Percentiles rank a stretch among this genome's conserved stretches.
These are phyloP conservation scores for Penicillium cataractarum DNA, from an alignment of 495 filamentous ascomycete species.

Conservation along the genomic window DNA sequence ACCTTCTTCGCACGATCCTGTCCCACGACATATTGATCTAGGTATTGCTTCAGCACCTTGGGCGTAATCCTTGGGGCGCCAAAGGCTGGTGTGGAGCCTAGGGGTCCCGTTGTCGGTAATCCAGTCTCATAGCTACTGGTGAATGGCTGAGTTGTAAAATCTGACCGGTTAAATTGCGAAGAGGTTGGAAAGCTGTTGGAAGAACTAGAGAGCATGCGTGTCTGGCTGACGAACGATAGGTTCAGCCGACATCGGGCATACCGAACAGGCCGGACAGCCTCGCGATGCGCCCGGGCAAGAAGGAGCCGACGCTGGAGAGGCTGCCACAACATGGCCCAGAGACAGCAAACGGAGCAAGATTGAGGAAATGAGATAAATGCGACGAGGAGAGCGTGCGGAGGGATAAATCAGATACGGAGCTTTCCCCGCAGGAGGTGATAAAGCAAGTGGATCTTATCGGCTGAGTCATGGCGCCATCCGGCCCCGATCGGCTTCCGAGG, in stretches of 20 bases:
- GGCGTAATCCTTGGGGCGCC: conserved; percentile 80
- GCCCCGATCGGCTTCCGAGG: background rate
- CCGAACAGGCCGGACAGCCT: conserved; percentile 18
- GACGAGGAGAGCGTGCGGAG: conserved; percentile 13
- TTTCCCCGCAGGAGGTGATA: conserved; percentile 30
- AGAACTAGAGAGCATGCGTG: conserved; percentile 34
- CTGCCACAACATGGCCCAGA: conserved; percentile 29
- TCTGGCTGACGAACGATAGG: conserved; percentile 7
- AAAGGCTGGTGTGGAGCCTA: conserved; percentile 59
- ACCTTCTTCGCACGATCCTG: conserved; percentile 97
- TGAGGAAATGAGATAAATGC: background rate
- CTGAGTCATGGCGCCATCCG: conserved; percentile 26
- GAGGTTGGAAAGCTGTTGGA: conserved; percentile 40
- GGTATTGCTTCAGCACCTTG: conserved; percentile 79
- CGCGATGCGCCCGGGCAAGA: conserved; percentile 19
- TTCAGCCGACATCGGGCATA: conserved; percentile 23
- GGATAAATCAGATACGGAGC: conserved; percentile 30
- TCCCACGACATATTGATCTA: conserved; percentile 95
- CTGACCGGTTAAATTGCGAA: conserved; percentile 63
- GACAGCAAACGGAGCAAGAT: background rate
- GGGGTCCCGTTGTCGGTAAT: conserved; percentile 59
- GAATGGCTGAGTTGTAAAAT: conserved; percentile 68
- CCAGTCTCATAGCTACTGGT: conserved; percentile 77
- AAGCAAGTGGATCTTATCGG: conserved; percentile 31
- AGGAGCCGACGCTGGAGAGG: conserved; percentile 24